These are phyloP conservation scores for Cynara cardunculus DNA, from an alignment of 129 eudicot species.

Conservation along the genomic window DNA sequence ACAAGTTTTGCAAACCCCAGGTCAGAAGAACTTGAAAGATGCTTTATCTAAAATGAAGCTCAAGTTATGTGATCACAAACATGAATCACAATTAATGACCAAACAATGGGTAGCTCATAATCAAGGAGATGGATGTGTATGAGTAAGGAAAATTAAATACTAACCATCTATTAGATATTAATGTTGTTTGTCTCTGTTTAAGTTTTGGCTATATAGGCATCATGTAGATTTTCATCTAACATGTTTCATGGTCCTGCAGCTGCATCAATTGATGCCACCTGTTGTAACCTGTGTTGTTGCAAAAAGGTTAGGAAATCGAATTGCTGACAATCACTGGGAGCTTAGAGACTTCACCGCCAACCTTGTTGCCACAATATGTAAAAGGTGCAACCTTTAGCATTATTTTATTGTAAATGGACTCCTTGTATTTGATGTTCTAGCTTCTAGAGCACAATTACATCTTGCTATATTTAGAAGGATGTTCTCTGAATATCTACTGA, in stretches of 20 bases:
- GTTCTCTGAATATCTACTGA: neutral
- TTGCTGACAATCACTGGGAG: slow-evolving; percentile 71
- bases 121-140: neutral
- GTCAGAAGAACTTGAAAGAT: no score
- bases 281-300: slow-evolving; percentile 60
- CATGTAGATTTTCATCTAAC: neutral
- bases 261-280: slow-evolving; percentile 77
- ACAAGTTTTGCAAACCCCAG: no score
- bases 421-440: no score
- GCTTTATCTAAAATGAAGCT: no score
- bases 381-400: slow-evolving; percentile 35
- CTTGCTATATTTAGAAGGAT: neutral
- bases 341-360: slow-evolving; percentile 65
- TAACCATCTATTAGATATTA: neutral
- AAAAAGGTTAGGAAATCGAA: slow-evolving; percentile 56
- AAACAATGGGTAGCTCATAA: neutral
- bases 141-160: neutral
- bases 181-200: neutral
- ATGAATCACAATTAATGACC: neutral
- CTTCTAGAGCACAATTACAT: neutral
- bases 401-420: neutral
- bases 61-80: no score
- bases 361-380: slow-evolving; percentile 61
- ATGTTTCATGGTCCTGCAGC: slow-evolving; percentile 31
- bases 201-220: neutral